A percentile compares a stretch with the other conserved stretches of the same genome.
These are phyloP conservation scores for Claviceps purpurea DNA, from an alignment of 2,329 filamentous ascomycete genomes.

Conservation along the genomic window DNA sequence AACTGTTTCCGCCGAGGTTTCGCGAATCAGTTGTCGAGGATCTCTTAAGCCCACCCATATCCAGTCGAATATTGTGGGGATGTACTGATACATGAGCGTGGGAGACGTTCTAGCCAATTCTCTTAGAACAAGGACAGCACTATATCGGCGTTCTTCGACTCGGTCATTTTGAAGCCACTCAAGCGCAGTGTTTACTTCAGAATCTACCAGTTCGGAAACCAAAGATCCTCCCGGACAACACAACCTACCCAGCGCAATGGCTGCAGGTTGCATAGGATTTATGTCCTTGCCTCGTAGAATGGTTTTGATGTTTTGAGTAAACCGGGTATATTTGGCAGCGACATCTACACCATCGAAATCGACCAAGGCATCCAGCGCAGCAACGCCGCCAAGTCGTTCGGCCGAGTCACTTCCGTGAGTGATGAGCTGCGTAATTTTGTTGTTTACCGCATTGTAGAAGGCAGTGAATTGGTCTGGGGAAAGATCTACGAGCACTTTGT, in stretches of 20 bases:
- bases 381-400: constrained; percentile 82
- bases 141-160: constrained; percentile 85
- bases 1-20: constrained; percentile 83
- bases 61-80: constrained; percentile 87
- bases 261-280: constrained; percentile 79
- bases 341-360: constrained; percentile 94
- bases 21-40: constrained; percentile 77
- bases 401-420: constrained; percentile 74
- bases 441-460: constrained; percentile 44
- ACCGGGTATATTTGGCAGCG: constrained; percentile 85
- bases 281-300: constrained; percentile 86
- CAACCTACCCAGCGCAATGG: constrained; percentile 76
- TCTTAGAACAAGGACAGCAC: constrained; percentile 78
- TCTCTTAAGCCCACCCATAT: constrained; percentile 93
- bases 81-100: constrained; percentile 89
- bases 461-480: constrained; percentile 60
- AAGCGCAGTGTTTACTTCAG: constrained; percentile 87
- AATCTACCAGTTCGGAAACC: constrained; percentile 90
- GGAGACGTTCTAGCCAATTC: constrained; percentile 88
- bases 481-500: constrained; percentile 43
- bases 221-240: constrained; percentile 86
- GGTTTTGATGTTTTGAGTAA: constrained; percentile 77
- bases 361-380: constrained; percentile 83
- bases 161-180: constrained; percentile 96
- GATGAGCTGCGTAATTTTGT: constrained; percentile 51